Evolutionary conservation across 768 basidiomycete genomes (phyloP), one percentile per base, ranked within the genome.

Genomic region (Macrolepiota fuliginosa): DNA sequence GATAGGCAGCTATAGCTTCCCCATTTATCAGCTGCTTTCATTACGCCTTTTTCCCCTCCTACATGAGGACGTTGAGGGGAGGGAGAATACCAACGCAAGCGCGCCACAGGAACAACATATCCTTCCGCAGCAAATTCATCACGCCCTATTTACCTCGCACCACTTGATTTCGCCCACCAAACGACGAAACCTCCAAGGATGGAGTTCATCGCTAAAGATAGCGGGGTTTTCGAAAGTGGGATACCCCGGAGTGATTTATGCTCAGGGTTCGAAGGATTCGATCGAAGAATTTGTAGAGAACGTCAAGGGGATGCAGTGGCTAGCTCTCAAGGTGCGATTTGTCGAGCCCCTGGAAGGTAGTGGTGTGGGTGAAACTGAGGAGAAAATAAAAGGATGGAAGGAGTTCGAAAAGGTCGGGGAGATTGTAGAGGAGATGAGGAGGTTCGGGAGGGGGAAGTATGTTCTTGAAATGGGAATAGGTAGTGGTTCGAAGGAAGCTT

Each of bases 301-400:
- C 55, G 81, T 91, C 58, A 90, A 87, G 68, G 80, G 77, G 19
- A 90, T 91, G 89, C 88, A 91, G 67, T 92, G 90, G 91, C 75
- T 91, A 0, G 90, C 90, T 10, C 71, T 91, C 63, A 78, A 81
- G 58, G 72, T 89, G 4, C 72, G 90, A 24, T 88, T 90, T 66
- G 69, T 85, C 19, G 87, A 89, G 66, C 74, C 80, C 12, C 42
- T 81, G 4, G 64, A 61, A 27, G 42, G 22, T n/a, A 13, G 25
- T 10, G 39, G 36, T 25, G 36, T 24, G 19, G 54, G 10, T 4
- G 25, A 51, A 15, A n/a, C 37, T 32, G 50, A 29, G 11, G 42
- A 62, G 29, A 36, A 54, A 9, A 50, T 58, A 62, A 56, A 29
- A 6, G 67, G 66, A 27, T 91, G 90, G 90, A 70, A 66, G 0